A percentile compares a stretch with the other conserved stretches of the same genome.
Evolutionary conservation across 169 alveolate genomes (phyloP).

Genomic region (Cytauxzoon felis): DNA sequence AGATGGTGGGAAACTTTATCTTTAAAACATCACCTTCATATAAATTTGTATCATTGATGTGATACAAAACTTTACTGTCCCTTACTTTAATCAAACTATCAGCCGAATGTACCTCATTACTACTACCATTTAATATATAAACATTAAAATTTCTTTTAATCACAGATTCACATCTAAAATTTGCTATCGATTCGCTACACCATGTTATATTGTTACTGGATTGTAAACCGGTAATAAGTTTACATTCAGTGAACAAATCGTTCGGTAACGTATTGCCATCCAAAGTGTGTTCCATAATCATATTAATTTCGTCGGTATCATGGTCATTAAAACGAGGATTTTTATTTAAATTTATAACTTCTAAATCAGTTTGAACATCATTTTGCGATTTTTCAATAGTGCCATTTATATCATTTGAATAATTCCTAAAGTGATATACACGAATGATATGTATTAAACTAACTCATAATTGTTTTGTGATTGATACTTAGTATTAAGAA

Average conservation of each 20-base stretch:
- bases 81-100: neutral
- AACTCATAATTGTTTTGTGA: neutral
- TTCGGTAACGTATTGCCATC: no score
- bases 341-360: no score
- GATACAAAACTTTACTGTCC: slow-evolving; percentile 6
- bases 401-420: neutral
- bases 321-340: no score
- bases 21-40: slow-evolving; percentile 24
- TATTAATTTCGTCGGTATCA: no score
- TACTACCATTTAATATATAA: neutral
- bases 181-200: slow-evolving; percentile 8
- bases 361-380: no score
- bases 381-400: no score
- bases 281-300: no score
- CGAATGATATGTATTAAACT: neutral
- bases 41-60: neutral
- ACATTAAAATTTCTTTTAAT: slow-evolving; percentile 6
- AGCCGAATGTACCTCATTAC: neutral
- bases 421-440: neutral
- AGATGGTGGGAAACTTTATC: slow-evolving; percentile 31
- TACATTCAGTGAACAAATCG: slow-evolving; percentile 18
- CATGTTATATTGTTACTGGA: neutral
- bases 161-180: slow-evolving; percentile 22
- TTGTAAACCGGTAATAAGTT: slow-evolving; percentile 8
- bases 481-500: slow-evolving; percentile 21